Conservation (phyloP, 345 rosid species). For the Linum usitatissimum region DNA sequence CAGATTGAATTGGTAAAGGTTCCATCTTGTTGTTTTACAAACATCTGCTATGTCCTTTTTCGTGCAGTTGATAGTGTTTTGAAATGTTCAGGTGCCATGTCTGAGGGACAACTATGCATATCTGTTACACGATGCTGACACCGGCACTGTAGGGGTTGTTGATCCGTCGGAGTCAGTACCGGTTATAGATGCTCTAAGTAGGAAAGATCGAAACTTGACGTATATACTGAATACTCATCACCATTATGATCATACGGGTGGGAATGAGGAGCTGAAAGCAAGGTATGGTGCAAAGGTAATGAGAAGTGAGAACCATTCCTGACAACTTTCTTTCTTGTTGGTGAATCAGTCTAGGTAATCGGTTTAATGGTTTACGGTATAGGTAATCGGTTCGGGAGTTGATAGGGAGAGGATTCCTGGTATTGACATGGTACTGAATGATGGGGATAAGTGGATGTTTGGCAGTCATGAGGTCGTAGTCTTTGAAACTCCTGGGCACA, state of each 20-base stretch:
- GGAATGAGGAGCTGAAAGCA: conserved; percentile 86
- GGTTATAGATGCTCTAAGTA: conserved; percentile 69
- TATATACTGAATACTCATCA: conserved; percentile 96
- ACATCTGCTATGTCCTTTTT: not conserved
- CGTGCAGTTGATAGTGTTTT: not conserved
- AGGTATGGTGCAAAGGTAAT: conserved; percentile 96
- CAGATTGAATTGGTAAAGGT: conserved; percentile 82
- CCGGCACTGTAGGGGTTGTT: conserved; percentile 97
- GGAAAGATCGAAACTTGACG: conserved; percentile 69
- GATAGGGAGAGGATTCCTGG: conserved; percentile 86
- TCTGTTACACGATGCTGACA: conserved; percentile 82
- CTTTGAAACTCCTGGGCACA: conserved; percentile 92
- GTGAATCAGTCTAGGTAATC: too few relatives aligned
- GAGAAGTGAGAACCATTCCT: too few relatives aligned
- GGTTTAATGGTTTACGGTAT: too few relatives aligned
- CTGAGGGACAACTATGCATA: conserved; percentile 85
- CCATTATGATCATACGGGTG: conserved; percentile 81
- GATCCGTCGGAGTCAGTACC: conserved; percentile 95
- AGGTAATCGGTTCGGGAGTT: conserved; percentile 85
- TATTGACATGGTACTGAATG: conserved; percentile 71
- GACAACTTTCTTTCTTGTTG: conserved; percentile 21
- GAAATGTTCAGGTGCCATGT: conserved; percentile 66
- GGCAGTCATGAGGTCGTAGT: conserved; percentile 87
- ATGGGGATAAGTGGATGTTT: conserved; percentile 97
- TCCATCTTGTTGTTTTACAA: not conserved